These are phyloP conservation scores for Scutellaria galericulata DNA, from an alignment of 257 asterid species.

Conservation along the genomic window DNA sequence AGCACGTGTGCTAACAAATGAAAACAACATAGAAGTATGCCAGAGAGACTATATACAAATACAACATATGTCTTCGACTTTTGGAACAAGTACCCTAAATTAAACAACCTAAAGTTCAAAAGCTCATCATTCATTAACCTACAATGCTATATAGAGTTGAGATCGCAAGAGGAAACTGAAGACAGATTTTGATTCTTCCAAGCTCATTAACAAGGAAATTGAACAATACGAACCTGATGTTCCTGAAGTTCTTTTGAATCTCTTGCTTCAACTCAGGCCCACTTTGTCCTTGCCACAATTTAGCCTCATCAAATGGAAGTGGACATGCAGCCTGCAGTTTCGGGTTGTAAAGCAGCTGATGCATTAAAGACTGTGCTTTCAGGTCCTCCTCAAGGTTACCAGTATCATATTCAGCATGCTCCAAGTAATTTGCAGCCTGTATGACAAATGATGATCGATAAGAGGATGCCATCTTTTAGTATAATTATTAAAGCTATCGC, in stretches of 20 bases:
- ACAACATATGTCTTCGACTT: too few species aligned
- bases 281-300: constrained; percentile 96
- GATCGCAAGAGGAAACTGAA: constrained; percentile 3
- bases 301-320: constrained; percentile 92
- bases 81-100: not conserved
- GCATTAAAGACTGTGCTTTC: constrained; percentile 78
- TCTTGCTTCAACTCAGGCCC: constrained; percentile 87
- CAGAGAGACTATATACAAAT: too few species aligned
- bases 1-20: not conserved
- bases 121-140: constrained; percentile 23
- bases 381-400: constrained; percentile 79
- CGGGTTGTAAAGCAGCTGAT: constrained; percentile 76
- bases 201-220: constrained; percentile 19
- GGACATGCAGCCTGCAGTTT: constrained; percentile 89
- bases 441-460: constrained; percentile 27
- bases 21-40: not conserved
- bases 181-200: not conserved
- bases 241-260: constrained; percentile 86
- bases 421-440: constrained; percentile 86
- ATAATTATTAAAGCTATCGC: not conserved
- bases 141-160: constrained; percentile 9
- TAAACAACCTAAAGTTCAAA: constrained; percentile 23
- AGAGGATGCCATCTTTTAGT: not conserved
- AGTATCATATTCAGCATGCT: constrained; percentile 87
- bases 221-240: constrained; percentile 65